Evolutionary conservation across 2,329 filamentous ascomycete genomes (phyloP).

Genomic region (Zasmidium citrigriseum): DNA sequence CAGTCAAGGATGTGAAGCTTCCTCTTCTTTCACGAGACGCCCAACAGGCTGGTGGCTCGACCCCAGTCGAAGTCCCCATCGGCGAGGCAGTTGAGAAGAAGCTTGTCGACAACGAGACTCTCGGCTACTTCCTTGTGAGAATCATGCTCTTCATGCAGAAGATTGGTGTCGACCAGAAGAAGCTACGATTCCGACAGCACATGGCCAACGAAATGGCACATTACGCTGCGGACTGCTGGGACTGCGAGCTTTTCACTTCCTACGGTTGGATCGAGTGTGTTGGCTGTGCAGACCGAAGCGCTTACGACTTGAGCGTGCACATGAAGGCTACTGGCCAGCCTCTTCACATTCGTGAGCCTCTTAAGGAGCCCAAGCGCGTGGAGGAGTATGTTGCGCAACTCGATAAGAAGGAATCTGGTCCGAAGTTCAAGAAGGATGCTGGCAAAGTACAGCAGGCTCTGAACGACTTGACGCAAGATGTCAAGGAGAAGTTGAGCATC

Average conservation of each 20-base stretch:
- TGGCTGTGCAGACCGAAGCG: conserved; percentile 91
- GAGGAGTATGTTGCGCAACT: conserved; percentile 88
- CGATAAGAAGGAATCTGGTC: conserved; percentile 94
- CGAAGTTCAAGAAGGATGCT: conserved; percentile 91
- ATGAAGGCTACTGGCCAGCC: conserved; percentile 88
- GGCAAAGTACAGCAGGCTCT: conserved; percentile 82
- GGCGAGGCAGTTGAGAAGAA: conserved; percentile 81
- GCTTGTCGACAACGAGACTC: conserved; percentile 93
- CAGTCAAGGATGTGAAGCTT: conserved; percentile 82
- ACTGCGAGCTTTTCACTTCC: conserved; percentile 86
- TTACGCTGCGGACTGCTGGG: conserved; percentile 97
- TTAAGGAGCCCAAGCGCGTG: conserved; percentile 74
- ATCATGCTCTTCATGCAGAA: conserved; percentile 88
- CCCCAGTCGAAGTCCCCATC: conserved; percentile 71
- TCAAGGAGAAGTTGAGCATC: conserved; percentile 77
- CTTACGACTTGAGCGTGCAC: conserved; percentile 91
- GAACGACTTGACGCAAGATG: conserved; percentile 72
- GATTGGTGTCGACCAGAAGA: conserved; percentile 82
- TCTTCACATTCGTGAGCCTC: conserved; percentile 79
- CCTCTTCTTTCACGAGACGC: conserved; percentile 80
- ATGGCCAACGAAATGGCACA: conserved; percentile 92
- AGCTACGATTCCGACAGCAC: conserved; percentile 95
- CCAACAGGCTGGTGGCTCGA: conserved; percentile 83
- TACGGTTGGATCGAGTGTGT: conserved; percentile 99
- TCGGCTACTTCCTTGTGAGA: conserved; percentile 94